phyloP scores from a whole-genome alignment of 1,284 basidiomycete genomes.

The Puccinia horiana region DNA sequence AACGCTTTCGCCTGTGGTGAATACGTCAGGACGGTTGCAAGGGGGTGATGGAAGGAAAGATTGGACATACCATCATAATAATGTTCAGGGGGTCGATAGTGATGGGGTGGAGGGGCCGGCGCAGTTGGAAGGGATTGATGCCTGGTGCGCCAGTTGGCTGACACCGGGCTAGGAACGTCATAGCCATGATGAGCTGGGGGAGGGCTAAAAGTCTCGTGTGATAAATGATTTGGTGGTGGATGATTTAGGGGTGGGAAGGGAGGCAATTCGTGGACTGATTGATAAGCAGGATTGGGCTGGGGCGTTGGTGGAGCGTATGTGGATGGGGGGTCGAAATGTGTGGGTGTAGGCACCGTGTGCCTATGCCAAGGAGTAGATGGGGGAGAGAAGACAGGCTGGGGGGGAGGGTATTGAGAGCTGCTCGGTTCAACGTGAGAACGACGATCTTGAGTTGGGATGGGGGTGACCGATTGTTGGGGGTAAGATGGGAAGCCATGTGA shows the following conservation, averaged over 20 bases:
- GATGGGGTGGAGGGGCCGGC: constrained; percentile 17
- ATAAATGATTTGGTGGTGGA: neutral
- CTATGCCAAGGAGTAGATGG: constrained; percentile 44
- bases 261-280: neutral
- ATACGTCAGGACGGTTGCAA: neutral
- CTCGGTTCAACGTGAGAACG: constrained; percentile 6
- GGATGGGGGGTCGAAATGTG: constrained; percentile 18
- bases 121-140: constrained; percentile 42
- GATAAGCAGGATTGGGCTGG: constrained; percentile 11
- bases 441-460: neutral
- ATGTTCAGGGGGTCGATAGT: neutral
- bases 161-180: neutral
- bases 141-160: constrained; percentile 21
- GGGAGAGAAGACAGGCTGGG: constrained; percentile 40
- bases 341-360: neutral
- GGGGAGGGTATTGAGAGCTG: constrained; percentile 15
- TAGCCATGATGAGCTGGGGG: neutral
- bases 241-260: neutral
- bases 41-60: neutral
- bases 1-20: neutral
- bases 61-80: constrained; percentile 23
- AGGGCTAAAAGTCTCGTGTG: neutral
- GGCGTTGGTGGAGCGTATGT: constrained; percentile 4
- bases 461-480: constrained; percentile 3
- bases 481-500: neutral